Evolutionary conservation across 805 yeast species (phyloP).

Genomic region (Monosporozyma yasuniensis): DNA sequence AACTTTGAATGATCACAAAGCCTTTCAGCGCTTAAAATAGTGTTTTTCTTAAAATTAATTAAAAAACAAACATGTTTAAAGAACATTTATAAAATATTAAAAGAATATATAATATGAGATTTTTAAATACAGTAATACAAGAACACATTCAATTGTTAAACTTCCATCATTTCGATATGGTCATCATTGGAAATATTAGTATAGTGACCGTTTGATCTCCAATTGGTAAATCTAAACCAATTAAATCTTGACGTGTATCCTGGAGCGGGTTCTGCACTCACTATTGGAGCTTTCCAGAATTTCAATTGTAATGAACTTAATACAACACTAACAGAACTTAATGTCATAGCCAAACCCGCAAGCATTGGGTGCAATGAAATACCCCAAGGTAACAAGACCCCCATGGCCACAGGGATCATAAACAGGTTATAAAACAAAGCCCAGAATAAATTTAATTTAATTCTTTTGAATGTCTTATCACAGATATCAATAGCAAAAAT

Average conservation of each 20-base stretch:
- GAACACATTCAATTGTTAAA: not conserved
- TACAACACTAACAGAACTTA: constrained; percentile 85
- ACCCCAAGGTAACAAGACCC: constrained; percentile 72
- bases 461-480: constrained; percentile 56
- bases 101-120: not conserved
- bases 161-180: not conserved
- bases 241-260: not conserved
- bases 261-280: not conserved
- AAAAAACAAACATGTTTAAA: too few relatives aligned
- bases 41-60: not conserved
- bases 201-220: not conserved
- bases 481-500: constrained; percentile 61
- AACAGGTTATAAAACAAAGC: constrained; percentile 75
- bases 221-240: not conserved
- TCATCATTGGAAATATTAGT: not conserved
- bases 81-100: not conserved
- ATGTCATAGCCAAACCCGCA: constrained; percentile 90
- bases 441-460: constrained; percentile 77
- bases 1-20: not conserved
- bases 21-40: not conserved
- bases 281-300: constrained; percentile 41
- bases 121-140: not conserved
- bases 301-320: constrained; percentile 66
- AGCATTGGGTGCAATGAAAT: constrained; percentile 75
- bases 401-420: constrained; percentile 93